phyloP scores from a whole-genome alignment of 768 basidiomycete genomes.

The Exsudoporus frostii region DNA sequence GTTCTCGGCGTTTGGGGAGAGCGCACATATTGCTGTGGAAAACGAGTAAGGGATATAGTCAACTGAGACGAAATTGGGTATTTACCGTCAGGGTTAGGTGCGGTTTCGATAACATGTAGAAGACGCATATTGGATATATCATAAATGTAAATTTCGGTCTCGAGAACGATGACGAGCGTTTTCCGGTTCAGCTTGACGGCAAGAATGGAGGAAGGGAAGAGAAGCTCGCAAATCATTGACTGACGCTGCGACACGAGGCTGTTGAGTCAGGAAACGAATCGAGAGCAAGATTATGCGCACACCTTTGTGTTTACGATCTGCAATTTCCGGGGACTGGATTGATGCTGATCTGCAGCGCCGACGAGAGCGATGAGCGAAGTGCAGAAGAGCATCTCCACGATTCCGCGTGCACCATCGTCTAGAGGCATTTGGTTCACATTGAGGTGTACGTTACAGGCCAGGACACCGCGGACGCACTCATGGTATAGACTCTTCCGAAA shows the following conservation, averaged over 20 bases:
- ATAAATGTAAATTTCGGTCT: constrained; percentile 98
- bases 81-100: constrained; percentile 90
- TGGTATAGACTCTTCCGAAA: constrained; percentile 92
- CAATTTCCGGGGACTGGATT: constrained; percentile 86
- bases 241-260: constrained; percentile 58
- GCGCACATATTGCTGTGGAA: constrained; percentile 82
- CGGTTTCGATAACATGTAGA: constrained; percentile 95
- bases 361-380: constrained; percentile 97
- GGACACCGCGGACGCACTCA: constrained; percentile 61
- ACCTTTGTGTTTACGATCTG: constrained; percentile 99
- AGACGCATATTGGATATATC: constrained; percentile 99
- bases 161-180: constrained; percentile 92
- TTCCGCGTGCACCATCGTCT: constrained; percentile 94
- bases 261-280: constrained; percentile 1
- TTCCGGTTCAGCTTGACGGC: constrained; percentile 98
- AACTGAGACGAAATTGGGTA: not conserved
- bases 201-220: constrained; percentile 95
- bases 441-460: not conserved
- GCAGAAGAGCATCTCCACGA: constrained; percentile 99
- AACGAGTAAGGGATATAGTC: not conserved
- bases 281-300: constrained; percentile 14
- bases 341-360: constrained; percentile 90
- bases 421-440: not conserved
- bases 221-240: constrained; percentile 97
- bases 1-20: constrained; percentile 90